Evolutionary conservation across 2,329 filamentous ascomycete species (phyloP).

Genomic region (Colletotrichum shisoi): DNA sequence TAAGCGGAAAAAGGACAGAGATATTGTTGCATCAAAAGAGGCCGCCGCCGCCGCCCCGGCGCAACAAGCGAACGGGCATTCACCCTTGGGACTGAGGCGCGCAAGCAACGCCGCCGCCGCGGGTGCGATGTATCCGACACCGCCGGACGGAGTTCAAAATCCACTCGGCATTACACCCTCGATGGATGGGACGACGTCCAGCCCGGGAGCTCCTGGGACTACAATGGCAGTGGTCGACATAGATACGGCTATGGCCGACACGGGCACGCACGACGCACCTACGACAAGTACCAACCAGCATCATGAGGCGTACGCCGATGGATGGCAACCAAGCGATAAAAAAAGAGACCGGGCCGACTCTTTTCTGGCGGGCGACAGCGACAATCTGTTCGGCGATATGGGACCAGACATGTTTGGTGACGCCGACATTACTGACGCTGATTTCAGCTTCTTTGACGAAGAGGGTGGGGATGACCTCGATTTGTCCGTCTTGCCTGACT

Average conservation of each 20-base stretch:
- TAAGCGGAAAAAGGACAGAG: slow-evolving; percentile 62
- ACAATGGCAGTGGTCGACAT: slow-evolving; percentile 45
- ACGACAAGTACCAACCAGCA: slow-evolving; percentile 43
- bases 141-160: slow-evolving; percentile 70
- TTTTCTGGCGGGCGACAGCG: slow-evolving; percentile 58
- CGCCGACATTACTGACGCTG: slow-evolving; percentile 79
- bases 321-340: slow-evolving; percentile 53
- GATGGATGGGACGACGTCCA: slow-evolving; percentile 64
- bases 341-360: slow-evolving; percentile 57
- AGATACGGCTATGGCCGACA: slow-evolving; percentile 47
- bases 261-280: slow-evolving; percentile 42
- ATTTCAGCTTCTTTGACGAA: slow-evolving; percentile 85
- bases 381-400: slow-evolving; percentile 73
- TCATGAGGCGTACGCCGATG: slow-evolving; percentile 48
- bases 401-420: slow-evolving; percentile 75
- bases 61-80: slow-evolving; percentile 58
- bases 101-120: slow-evolving; percentile 56
- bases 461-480: slow-evolving; percentile 56
- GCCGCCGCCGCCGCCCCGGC: slow-evolving; percentile 54
- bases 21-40: slow-evolving; percentile 53
- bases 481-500: slow-evolving; percentile 46
- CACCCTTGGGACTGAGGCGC: slow-evolving; percentile 61
- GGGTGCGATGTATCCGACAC: slow-evolving; percentile 74
- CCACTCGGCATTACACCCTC: slow-evolving; percentile 62
- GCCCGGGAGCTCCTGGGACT: slow-evolving; percentile 58